Conservation (phyloP, 257 asterid genomes). For the Fraxinus cuspidata region DNA sequence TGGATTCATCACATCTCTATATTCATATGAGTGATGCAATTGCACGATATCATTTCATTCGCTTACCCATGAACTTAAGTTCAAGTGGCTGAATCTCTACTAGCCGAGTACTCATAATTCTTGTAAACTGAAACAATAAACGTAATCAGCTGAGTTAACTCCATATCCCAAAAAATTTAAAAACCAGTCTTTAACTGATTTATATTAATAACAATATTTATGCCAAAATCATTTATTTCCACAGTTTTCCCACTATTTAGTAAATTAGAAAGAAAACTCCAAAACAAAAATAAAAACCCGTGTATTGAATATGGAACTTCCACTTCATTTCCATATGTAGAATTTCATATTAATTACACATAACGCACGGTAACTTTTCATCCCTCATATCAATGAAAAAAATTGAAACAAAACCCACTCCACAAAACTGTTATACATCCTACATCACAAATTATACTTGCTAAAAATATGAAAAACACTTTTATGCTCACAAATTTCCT, state of each 20-base stretch:
- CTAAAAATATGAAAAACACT: background rate
- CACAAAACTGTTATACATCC: background rate
- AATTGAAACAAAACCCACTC: background rate
- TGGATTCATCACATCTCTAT: background rate
- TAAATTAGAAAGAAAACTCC: background rate
- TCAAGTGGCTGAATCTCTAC: constrained; percentile 79
- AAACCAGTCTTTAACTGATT: background rate
- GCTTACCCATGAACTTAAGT: constrained; percentile 72
- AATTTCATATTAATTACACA: background rate
- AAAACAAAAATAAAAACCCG: background rate
- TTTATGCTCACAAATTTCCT: background rate
- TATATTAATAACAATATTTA: background rate
- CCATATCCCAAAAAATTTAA: background rate
- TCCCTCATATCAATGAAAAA: background rate
- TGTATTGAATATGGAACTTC: background rate
- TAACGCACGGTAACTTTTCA: background rate
- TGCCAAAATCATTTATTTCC: background rate
- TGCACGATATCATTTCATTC: background rate
- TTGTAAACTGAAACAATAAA: constrained; percentile 41
- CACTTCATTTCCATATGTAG: background rate
- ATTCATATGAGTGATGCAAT: constrained; percentile 7
- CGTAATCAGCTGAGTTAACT: background rate
- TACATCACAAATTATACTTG: background rate
- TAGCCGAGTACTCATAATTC: constrained; percentile 51
- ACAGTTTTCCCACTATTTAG: background rate